A percentile compares a stretch with the other conserved stretches of the same genome.
phyloP scores from a whole-genome alignment of 225 moss, liverwort and hornwort genomes.

The Polytrichum formosum region DNA sequence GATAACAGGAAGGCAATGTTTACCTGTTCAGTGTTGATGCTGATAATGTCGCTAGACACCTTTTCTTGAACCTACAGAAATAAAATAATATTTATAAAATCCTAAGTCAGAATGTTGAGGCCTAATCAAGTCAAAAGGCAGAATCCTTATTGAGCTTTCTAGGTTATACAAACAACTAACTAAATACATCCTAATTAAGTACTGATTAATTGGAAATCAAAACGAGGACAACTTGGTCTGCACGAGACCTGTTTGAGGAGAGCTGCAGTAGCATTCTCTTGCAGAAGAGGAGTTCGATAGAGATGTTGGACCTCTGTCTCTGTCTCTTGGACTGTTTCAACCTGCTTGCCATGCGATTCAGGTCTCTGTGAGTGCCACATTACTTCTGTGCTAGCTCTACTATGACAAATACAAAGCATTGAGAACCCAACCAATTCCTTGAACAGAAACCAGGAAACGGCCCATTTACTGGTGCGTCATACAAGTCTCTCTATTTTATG shows the following conservation, averaged over 20 bases:
- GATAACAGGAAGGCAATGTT: neutral
- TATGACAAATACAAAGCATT: neutral
- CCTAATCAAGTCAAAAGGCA: too few species aligned
- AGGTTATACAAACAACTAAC: too few species aligned
- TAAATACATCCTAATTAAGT: too few species aligned
- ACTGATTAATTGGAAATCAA: too few species aligned
- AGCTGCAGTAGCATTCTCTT: constrained; percentile 65
- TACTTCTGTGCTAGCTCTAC: neutral
- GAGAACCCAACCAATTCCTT: neutral
- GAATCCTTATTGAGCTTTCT: too few species aligned
- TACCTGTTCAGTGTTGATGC: constrained; percentile 86
- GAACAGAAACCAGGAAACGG: neutral
- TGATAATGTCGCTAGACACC: constrained; percentile 51
- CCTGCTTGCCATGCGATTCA: constrained; percentile 13
- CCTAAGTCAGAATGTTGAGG: too few species aligned
- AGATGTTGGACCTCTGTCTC: constrained; percentile 72
- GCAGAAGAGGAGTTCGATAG: constrained; percentile 76
- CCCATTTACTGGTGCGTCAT: neutral
- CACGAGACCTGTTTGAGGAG: constrained; percentile 65
- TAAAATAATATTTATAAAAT: neutral
- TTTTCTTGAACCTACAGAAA: constrained; percentile 68
- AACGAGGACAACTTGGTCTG: too few species aligned
- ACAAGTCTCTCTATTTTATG: neutral
- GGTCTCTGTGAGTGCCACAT: neutral
- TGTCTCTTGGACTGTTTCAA: constrained; percentile 31